Conservation (phyloP, 1,284 basidiomycete species). For the Pseudozyma pruni region DNA sequence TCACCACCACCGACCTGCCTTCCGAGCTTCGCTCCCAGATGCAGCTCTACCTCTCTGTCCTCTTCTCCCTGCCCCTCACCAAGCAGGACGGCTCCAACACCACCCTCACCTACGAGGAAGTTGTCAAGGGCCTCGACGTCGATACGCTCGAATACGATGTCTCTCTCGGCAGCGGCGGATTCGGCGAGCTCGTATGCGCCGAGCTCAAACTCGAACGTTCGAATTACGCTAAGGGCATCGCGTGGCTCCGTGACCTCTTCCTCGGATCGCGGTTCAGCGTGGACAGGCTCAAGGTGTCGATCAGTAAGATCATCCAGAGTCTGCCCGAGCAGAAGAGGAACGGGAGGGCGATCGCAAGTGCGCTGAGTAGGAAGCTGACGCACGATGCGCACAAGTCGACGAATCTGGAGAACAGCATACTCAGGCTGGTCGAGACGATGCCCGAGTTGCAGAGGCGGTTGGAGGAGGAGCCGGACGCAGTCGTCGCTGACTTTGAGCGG, state of each 20-base stretch:
- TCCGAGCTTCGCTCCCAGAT: constrained; percentile 72
- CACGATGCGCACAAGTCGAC: constrained; percentile 79
- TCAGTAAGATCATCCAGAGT: constrained; percentile 89
- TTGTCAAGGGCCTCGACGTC: constrained; percentile 88
- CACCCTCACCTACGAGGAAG: constrained; percentile 83
- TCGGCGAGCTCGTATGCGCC: constrained; percentile 78
- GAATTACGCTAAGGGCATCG: constrained; percentile 83
- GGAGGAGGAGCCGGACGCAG: constrained; percentile 39
- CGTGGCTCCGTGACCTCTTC: constrained; percentile 90
- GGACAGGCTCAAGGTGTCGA: constrained; percentile 85
- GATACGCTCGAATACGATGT: constrained; percentile 89
- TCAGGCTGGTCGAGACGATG: constrained; percentile 81
- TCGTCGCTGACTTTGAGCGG: constrained; percentile 54
- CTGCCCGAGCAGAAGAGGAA: constrained; percentile 94
- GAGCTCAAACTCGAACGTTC: constrained; percentile 81
- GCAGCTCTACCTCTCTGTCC: constrained; percentile 82
- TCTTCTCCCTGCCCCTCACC: constrained; percentile 88
- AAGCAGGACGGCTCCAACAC: constrained; percentile 75
- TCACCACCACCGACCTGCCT: constrained; percentile 70
- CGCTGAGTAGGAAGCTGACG: constrained; percentile 78
- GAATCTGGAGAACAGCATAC: constrained; percentile 77
- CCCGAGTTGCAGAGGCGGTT: constrained; percentile 80
- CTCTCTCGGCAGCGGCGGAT: constrained; percentile 75
- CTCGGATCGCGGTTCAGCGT: constrained; percentile 83
- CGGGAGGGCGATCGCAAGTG: constrained; percentile 81